Base-by-base conservation (phyloP, 2,329 filamentous ascomycete species). In the Ascochyta koolunga region DNA sequence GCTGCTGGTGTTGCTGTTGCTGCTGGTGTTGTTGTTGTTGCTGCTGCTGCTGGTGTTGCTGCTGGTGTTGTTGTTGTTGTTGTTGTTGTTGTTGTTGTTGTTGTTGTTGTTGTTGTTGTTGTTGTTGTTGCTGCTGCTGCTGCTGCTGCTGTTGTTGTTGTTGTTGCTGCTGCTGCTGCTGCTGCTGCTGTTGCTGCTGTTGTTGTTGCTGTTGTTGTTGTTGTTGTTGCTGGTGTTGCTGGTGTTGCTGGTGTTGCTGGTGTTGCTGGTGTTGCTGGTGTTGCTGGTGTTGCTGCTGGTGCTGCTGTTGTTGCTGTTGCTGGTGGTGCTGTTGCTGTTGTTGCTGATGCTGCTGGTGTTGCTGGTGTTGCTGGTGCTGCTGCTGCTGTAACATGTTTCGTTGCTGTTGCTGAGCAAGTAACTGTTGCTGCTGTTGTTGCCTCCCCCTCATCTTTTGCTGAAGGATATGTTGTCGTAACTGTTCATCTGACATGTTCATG, bases 301-400 rank as follows among this genome's bases (percentile, higher is more conserved):
- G 47, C 21, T 66, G 54, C 29, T 50, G 54, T 32, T 56, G 56
- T n/a, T 54, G 21, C 19, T 66, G 27, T 10, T 29, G 27, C 5
- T 29, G 27, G 3, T 27, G 6, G 2, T 27, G 6, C 10, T 27
- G 25, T 10, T 27, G 6, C 9, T 27, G 35, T 9, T 50, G 47
- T 5, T 47, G 51, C 19, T 51, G 48, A 6, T 48, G 25, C 6
- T 44, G 54, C 16, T 60, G 52, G 16, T 52, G 51, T 10, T 49
- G 44, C 7, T 49, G 47, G 9, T 50, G 52, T 15, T 50, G 49
- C 18, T 79, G 76, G 54, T 80, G 60, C 19, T 61, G 60, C 13
- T 61, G 53, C 16, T 59, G 54, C 37, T 60, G 56, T 22, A 59
- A 32, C 35, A 54, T 77, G 11, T 52, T 51, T 16, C 47, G 51